These are phyloP conservation scores for Calendula officinalis DNA, from an alignment of 129 eudicot species.

Conservation along the genomic window DNA sequence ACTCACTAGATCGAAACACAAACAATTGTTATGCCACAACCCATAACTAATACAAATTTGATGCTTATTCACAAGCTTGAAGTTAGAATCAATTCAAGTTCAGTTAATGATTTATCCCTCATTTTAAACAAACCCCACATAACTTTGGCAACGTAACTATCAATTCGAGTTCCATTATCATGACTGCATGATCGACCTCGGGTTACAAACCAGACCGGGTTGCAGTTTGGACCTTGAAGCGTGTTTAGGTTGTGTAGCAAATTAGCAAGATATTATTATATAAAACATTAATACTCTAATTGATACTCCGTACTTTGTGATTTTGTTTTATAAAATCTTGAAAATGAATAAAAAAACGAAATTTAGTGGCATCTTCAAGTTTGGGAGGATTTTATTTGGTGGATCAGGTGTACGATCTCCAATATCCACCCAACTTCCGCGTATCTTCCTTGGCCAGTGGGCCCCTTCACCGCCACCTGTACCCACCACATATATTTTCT, in stretches of 20 bases:
- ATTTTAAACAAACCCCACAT: slow-evolving; percentile 49
- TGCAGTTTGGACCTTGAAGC: too few species aligned
- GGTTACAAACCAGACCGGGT: too few species aligned
- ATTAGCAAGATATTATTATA: too few species aligned
- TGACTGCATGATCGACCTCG: too few species aligned
- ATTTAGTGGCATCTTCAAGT: neutral
- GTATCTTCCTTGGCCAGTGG: slow-evolving; percentile 25
- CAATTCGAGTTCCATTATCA: slow-evolving; percentile 14
- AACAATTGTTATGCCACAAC: slow-evolving; percentile 64
- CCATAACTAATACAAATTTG: slow-evolving; percentile 54
- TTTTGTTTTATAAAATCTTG: too few species aligned
- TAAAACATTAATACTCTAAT: too few species aligned
- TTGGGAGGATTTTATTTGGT: slow-evolving; percentile 25
- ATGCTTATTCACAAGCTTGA: slow-evolving; percentile 26
- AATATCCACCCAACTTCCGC: slow-evolving; percentile 10
- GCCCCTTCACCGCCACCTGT: slow-evolving; percentile 23
- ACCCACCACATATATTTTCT: neutral
- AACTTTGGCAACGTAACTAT: slow-evolving; percentile 44
- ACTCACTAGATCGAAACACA: slow-evolving; percentile 42
- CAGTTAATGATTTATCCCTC: slow-evolving; percentile 38
- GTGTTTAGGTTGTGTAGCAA: too few species aligned
- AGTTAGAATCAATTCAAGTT: slow-evolving; percentile 38
- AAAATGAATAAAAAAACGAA: too few species aligned
- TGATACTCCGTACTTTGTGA: too few species aligned
- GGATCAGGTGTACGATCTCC: slow-evolving; percentile 25